These are phyloP conservation scores for Umbelopsis sp. DNA, from an alignment of 371 early-diverging fungal genomes.

Conservation along the genomic window DNA sequence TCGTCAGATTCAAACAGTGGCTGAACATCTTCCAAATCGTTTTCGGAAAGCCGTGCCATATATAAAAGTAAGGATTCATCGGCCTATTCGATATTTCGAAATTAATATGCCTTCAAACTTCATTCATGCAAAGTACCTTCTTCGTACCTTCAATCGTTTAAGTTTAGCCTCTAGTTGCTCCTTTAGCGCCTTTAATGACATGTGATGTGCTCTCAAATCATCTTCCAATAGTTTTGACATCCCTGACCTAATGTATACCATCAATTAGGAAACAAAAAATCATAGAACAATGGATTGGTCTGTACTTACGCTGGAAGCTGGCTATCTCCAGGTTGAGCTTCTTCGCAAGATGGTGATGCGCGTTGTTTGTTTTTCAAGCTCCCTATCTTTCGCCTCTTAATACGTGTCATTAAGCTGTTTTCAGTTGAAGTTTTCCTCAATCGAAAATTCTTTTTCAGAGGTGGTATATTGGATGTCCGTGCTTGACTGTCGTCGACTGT, in stretches of 20 bases:
- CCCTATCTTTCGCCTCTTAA: not conserved
- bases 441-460: not conserved
- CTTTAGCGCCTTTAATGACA: not conserved
- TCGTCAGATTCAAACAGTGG: not conserved
- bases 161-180: not conserved
- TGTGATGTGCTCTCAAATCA: not conserved
- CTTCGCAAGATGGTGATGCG: not conserved
- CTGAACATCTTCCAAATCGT: not conserved
- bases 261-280: not conserved
- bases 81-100: not conserved
- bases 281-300: too few relatives aligned
- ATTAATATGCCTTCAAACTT: not conserved
- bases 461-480: not conserved
- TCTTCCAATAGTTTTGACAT: slow-evolving; percentile 12
- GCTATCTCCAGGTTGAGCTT: not conserved
- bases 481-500: not conserved
- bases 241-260: not conserved
- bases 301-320: slow-evolving; percentile 2
- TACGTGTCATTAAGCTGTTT: not conserved
- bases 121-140: not conserved
- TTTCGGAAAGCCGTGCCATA: not conserved
- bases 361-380: too few relatives aligned
- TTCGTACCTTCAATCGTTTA: slow-evolving; percentile 1
- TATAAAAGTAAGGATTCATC: not conserved
- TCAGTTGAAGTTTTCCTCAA: too few relatives aligned